Evolutionary conservation across 345 rosid species (phyloP).

Genomic region (Gossypium bickii): DNA sequence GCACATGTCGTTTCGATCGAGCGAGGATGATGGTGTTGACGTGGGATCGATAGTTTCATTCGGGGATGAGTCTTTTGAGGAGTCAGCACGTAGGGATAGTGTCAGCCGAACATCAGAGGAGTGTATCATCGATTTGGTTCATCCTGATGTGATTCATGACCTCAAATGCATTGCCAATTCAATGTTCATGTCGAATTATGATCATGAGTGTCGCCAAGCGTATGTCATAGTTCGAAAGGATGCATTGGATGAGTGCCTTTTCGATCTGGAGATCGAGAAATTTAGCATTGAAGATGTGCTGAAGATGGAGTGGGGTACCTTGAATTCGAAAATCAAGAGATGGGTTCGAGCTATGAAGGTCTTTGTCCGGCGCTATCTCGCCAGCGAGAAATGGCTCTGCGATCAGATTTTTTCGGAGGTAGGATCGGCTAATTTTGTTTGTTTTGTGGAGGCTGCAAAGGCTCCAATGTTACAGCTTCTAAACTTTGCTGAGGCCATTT

Average conservation of each 20-base stretch:
- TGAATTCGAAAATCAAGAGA: constrained; percentile 77
- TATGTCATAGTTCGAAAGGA: constrained; percentile 58
- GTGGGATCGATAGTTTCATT: constrained; percentile 44
- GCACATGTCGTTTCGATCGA: constrained; percentile 57
- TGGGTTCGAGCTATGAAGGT: constrained; percentile 71
- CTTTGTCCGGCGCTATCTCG: constrained; percentile 65
- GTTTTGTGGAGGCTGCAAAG: constrained; percentile 75
- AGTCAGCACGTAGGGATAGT: constrained; percentile 45
- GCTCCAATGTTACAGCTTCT: constrained; percentile 68
- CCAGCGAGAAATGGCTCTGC: constrained; percentile 63
- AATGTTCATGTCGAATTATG: constrained; percentile 65
- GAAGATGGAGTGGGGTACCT: constrained; percentile 67
- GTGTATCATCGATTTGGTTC: constrained; percentile 55
- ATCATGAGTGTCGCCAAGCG: constrained; percentile 71
- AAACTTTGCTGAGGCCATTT: constrained; percentile 80
- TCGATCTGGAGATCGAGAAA: constrained; percentile 70
- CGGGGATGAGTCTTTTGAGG: constrained; percentile 60
- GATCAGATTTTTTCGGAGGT: constrained; percentile 59
- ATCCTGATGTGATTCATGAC: constrained; percentile 55
- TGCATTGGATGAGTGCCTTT: constrained; percentile 72
- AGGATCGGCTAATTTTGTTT: constrained; percentile 32
- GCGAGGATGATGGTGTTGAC: constrained; percentile 52
- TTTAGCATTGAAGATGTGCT: constrained; percentile 79
- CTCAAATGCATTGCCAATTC: constrained; percentile 63
- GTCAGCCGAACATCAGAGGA: constrained; percentile 56